phyloP scores from a whole-genome alignment of 345 rosid genomes.

The Arabis hirsuta region DNA sequence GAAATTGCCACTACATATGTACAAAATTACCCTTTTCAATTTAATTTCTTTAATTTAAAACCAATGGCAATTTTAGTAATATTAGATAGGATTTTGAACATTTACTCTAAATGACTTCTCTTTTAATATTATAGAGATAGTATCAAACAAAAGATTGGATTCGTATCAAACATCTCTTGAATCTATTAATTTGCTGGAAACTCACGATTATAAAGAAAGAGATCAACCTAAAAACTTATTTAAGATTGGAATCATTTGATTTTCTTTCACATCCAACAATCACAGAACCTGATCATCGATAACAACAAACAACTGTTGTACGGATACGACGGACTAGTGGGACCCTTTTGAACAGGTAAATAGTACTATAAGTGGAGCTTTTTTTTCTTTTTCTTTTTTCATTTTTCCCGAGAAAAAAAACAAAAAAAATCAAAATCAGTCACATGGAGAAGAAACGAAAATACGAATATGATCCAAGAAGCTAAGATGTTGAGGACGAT shows the following conservation, averaged over 20 bases:
- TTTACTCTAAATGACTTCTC: too few relatives aligned
- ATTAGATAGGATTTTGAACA: too few relatives aligned
- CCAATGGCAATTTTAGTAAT: too few relatives aligned
- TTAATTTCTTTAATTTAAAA: too few relatives aligned
- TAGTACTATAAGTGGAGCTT: background rate
- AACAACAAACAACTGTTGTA: slow-evolving; percentile 31
- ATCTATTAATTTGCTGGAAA: background rate
- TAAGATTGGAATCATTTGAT: background rate
- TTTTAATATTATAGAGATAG: too few relatives aligned
- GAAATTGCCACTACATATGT: too few relatives aligned
- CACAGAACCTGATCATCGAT: slow-evolving; percentile 18
- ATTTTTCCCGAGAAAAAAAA: background rate
- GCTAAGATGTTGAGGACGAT: slow-evolving; percentile 65
- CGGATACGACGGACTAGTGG: slow-evolving; percentile 31
- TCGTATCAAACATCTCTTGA: background rate
- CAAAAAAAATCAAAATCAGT: slow-evolving; percentile 28
- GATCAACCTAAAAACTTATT: slow-evolving; percentile 18
- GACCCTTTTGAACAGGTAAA: background rate
- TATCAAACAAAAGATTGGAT: background rate
- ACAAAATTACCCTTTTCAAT: too few relatives aligned
- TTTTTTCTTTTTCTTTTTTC: background rate
- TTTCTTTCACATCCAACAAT: slow-evolving; percentile 19
- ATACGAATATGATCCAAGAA: slow-evolving; percentile 73
- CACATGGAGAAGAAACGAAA: slow-evolving; percentile 57
- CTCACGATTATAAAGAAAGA: background rate